Evolutionary conservation across 257 asterid genomes (phyloP).

Genomic region (Forsythia viridissima): DNA sequence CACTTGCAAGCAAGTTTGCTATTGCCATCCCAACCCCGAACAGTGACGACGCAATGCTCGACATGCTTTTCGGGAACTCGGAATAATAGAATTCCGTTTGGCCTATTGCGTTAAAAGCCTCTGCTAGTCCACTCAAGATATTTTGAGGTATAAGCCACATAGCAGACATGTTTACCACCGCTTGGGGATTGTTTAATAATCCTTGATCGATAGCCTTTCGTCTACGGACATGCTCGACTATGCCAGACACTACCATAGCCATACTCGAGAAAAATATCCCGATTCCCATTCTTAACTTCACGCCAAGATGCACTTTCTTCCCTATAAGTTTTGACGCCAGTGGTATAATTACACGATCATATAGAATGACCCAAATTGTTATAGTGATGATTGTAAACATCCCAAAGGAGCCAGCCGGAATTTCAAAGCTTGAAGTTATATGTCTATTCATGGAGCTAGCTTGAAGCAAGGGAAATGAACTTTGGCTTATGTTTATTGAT

Average conservation of each 20-base stretch:
- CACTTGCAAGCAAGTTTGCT: constrained; percentile 53
- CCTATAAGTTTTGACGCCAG: constrained; percentile 49
- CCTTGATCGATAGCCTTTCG: constrained; percentile 47
- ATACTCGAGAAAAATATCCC: constrained; percentile 50
- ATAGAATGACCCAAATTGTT: constrained; percentile 50
- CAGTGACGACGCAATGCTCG: constrained; percentile 55
- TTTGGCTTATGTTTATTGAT: constrained; percentile 56
- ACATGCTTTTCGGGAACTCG: constrained; percentile 64
- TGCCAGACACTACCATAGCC: constrained; percentile 49
- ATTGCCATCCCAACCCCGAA: constrained; percentile 58
- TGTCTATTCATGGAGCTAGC: constrained; percentile 69
- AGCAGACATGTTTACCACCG: constrained; percentile 54
- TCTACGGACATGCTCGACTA: constrained; percentile 51
- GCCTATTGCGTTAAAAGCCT: constrained; percentile 58
- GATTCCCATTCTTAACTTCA: constrained; percentile 60
- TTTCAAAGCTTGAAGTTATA: constrained; percentile 44
- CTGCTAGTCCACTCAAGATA: constrained; percentile 55
- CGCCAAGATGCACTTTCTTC: constrained; percentile 42
- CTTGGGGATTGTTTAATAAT: constrained; percentile 37
- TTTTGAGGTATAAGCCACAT: constrained; percentile 74
- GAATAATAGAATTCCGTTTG: constrained; percentile 65
- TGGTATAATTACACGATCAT: constrained; percentile 61
- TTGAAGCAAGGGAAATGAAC: constrained; percentile 52
- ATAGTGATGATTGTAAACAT: constrained; percentile 44
- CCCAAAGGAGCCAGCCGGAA: constrained; percentile 73